Base-by-base conservation (phyloP, 495 filamentous ascomycete genomes). In the Talaromyces nanjingensis region DNA sequence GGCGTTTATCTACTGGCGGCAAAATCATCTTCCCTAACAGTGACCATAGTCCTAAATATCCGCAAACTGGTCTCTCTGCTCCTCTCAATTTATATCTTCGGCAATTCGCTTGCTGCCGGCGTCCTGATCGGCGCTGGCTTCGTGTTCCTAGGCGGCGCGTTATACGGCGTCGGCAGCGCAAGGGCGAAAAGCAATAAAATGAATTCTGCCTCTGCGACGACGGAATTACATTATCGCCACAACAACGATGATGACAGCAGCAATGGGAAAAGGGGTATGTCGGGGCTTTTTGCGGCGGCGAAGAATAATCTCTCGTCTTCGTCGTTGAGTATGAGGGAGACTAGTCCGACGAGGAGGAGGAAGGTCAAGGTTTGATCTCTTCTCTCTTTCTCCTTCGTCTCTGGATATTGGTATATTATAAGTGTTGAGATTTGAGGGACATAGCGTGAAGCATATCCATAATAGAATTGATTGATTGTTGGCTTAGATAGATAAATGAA, bases 31-130 rank as follows among this genome's bases (percentile, higher is more conserved):
- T 96, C 94, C 0, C 79, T 98, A 59, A 97, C 93, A 0, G 94
- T 98, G 16, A 97, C 93, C 1, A 94, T 98, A 49, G 90, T 97
- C 34, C 82, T 98, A 27, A 98, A 98, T 72, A 88, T 98, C 57
- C 83, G 94, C 68, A 98, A 98, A 74, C 79, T 98, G n/a, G 87
- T 96, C 20, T 96, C 91, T 64, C 82, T 98, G 62, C 72, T 97
- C 65, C 69, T 98, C 45, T 97, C 93, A 64, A 92, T 97, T 65
- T 92, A 90, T 81, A 72, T 98, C 3, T 98, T 98, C 75, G 94
- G 93, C 8, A 97, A 98, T 70, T 70, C 82, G 34, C 74, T 98
- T 66, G 83, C 86, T 0, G 74, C 79, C 3, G 87, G 90, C 42
- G 93, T 97, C 52, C 71, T 96, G 47, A 63, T 91, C 14, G 94